Evolutionary conservation across 306 rosid genomes (phyloP), one percentile per base, ranked within the genome.

Genomic region (Arachis stenosperma): DNA sequence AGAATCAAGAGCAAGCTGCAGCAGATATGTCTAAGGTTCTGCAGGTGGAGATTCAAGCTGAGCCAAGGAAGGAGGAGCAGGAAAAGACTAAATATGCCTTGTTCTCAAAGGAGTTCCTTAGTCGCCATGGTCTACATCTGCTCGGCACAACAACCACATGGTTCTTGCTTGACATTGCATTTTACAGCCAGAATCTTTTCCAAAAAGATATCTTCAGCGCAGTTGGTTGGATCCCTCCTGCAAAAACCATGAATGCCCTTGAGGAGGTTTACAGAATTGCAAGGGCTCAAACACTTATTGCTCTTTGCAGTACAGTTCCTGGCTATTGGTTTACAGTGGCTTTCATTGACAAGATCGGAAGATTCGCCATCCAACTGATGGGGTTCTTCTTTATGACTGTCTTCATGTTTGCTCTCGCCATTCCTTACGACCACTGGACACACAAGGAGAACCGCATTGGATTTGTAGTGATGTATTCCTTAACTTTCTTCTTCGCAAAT

Each of bases 371-470:
- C 61, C 97, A 91, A 42, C 36, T 90, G 74, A 82, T 90, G 94
- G 97, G 97, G 1, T 91, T 91, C 82, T 88, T 85, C 89, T 91
- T 88, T 70, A 91, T 91, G 92, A 91, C 97, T 6, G 89, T 87
- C 30, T 88, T 91, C 41, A 91, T 91, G 92, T 89, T 91, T 78
- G 89, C 85, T 53, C 84, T 91, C 3, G 90, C 97, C 67, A 84
- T 91, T 86, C 97, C 97, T 61, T 89, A 91, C 75, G 59, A 91
- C 2, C 96, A 91, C 70, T 91, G 96, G 93, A 87, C 91, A 79
- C 90, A 78, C 3, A 89, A 76, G 74, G 97, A 86, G 0, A 76
- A 91, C 77, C 78, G 69, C 0, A 86, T 89, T 40, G 97, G 91
- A 37, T 91, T 91, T 3, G 95, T 88, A 13, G 88, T 71, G 15